phyloP scores from a whole-genome alignment of 768 basidiomycete genomes.

The Galerina marginata region DNA sequence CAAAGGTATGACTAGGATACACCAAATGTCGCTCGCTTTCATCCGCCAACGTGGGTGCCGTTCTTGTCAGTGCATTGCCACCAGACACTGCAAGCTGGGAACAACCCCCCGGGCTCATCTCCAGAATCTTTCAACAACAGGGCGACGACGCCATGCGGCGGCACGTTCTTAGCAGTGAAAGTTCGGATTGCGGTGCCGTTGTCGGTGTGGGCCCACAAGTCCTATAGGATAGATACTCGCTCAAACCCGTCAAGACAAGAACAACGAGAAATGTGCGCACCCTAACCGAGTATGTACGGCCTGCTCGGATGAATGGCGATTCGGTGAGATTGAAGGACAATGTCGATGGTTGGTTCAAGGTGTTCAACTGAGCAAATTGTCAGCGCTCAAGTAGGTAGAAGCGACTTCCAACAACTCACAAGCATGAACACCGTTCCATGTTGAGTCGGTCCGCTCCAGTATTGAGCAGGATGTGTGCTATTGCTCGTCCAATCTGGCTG shows the following conservation, averaged over 20 bases:
- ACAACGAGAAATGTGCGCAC: constrained; percentile 38
- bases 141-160: constrained; percentile 74
- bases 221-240: constrained; percentile 39
- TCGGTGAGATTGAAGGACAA: constrained; percentile 70
- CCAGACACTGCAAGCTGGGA: constrained; percentile 56
- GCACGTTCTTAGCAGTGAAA: constrained; percentile 57
- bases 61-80: constrained; percentile 56
- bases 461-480: constrained; percentile 61
- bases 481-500: constrained; percentile 49
- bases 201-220: constrained; percentile 74
- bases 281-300: constrained; percentile 64
- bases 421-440: constrained; percentile 73
- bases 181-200: constrained; percentile 69
- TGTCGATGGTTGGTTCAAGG: constrained; percentile 54
- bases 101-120: constrained; percentile 63
- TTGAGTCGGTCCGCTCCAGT: constrained; percentile 69
- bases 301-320: constrained; percentile 73
- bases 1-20: too few species aligned
- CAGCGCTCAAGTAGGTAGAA: not conserved
- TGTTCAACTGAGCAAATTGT: constrained; percentile 54
- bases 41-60: constrained; percentile 45
- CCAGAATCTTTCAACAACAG: constrained; percentile 69
- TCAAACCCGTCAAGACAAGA: not conserved
- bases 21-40: not conserved
- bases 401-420: constrained; percentile 36